phyloP scores from a whole-genome alignment of 2,329 filamentous ascomycete genomes.

The Colletotrichum trifolii region DNA sequence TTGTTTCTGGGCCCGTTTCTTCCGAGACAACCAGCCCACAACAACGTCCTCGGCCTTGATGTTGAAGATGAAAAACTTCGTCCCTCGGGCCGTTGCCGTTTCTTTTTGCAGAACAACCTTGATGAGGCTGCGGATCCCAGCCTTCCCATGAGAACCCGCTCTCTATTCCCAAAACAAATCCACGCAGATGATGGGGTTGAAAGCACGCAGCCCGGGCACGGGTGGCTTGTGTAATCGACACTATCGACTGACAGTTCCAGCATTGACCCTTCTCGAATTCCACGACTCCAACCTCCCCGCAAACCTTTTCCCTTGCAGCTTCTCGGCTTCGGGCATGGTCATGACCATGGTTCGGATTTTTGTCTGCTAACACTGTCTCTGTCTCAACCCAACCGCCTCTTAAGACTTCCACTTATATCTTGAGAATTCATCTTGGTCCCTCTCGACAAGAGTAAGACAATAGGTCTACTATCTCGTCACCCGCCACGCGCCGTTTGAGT shows the following conservation, averaged over 20 bases:
- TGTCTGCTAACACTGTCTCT: too few relatives aligned
- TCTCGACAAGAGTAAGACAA: constrained; percentile 10
- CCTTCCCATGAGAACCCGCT: not conserved
- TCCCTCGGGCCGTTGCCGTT: constrained; percentile 16
- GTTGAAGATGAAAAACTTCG: not conserved
- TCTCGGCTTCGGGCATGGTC: not conserved
- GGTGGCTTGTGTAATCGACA: constrained; percentile 1
- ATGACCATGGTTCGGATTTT: too few relatives aligned
- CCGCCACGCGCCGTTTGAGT: constrained; percentile 14
- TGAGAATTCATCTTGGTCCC: too few relatives aligned
- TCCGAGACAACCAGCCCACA: constrained; percentile 17
- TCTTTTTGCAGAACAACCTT: constrained; percentile 1
- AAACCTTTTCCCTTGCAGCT: not conserved
- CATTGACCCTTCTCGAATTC: not conserved
- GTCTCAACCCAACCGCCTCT: constrained; percentile 3
- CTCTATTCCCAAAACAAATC: not conserved
- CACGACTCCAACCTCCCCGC: constrained; percentile 9
- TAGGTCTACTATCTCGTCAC: not conserved
- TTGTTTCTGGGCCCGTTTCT: constrained; percentile 25
- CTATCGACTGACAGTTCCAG: constrained; percentile 18
- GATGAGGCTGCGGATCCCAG: constrained; percentile 1
- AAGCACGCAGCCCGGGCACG: constrained; percentile 2
- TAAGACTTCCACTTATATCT: not conserved
- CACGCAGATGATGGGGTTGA: constrained; percentile 8
- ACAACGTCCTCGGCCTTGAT: not conserved